A percentile compares a stretch with the other conserved stretches of the same genome.
Conservation (phyloP, 176 grass and related monocot species). For the Phoenix roebelenii region DNA sequence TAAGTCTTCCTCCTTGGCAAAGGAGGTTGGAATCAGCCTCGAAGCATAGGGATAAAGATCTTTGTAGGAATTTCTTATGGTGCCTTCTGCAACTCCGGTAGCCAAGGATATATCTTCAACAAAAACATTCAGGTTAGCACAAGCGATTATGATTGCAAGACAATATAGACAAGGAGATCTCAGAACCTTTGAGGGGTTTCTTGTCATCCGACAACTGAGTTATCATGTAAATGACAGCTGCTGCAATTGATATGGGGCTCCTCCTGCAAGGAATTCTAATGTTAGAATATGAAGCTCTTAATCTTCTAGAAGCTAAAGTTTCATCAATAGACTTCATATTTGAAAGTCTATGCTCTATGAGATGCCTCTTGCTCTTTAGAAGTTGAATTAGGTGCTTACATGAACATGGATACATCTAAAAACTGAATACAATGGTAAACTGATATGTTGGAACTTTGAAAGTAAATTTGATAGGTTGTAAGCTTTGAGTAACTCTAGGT, state of each 20-base stretch:
- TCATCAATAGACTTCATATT: too few species aligned
- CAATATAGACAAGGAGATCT: neutral
- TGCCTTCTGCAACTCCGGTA: constrained; percentile 84
- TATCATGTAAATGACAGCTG: constrained; percentile 94
- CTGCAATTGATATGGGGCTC: constrained; percentile 82
- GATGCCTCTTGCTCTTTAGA: too few species aligned
- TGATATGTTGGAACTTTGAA: too few species aligned
- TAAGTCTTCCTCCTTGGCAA: constrained; percentile 78
- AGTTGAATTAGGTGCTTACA: too few species aligned
- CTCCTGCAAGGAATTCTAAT: constrained; percentile 39
- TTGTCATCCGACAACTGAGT: constrained; percentile 90
- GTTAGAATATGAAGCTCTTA: neutral
- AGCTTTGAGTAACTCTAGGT: too few species aligned
- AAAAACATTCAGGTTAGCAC: neutral
- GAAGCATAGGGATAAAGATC: constrained; percentile 70
- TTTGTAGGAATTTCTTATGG: constrained; percentile 91
- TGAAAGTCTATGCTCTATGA: too few species aligned
- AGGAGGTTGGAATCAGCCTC: constrained; percentile 68
- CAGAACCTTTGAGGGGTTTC: constrained; percentile 74
- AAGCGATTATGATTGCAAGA: neutral
- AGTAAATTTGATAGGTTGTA: too few species aligned
- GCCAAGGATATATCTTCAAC: constrained; percentile 78
- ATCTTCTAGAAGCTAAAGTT: too few species aligned
- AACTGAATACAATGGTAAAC: too few species aligned
- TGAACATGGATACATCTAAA: too few species aligned